Percentiles rank a stretch among this genome's conserved stretches.
phyloP scores from a whole-genome alignment of 768 basidiomycete genomes.

The Lentinula aciculospora region DNA sequence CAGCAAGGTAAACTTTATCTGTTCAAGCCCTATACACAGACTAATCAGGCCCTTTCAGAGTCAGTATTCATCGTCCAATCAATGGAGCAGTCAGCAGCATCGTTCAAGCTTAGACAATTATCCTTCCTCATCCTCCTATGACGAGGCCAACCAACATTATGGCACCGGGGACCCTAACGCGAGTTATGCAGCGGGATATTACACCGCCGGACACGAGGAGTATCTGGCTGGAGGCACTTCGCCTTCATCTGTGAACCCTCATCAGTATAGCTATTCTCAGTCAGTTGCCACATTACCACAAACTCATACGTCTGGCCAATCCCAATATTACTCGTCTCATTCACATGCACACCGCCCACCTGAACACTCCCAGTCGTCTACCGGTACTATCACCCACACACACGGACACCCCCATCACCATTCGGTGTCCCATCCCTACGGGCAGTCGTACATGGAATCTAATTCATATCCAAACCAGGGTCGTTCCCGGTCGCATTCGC shows the following conservation, averaged over 20 bases:
- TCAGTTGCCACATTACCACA: slow-evolving; percentile 13
- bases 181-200: slow-evolving; percentile 1
- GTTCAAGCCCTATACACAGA: slow-evolving; percentile 12
- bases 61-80: slow-evolving; percentile 21
- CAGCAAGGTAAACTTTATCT: slow-evolving; percentile 11
- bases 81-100: slow-evolving; percentile 34
- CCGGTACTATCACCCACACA: slow-evolving; percentile 14
- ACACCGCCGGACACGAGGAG: slow-evolving; percentile 12
- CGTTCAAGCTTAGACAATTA: slow-evolving; percentile 17
- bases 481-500: slow-evolving; percentile 31
- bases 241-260: slow-evolving; percentile 17
- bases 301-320: slow-evolving; percentile 25
- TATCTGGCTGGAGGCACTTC: slow-evolving; percentile 24
- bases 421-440: slow-evolving; percentile 16
- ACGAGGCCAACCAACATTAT: slow-evolving; percentile 17
- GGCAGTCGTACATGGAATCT: slow-evolving; percentile 3
- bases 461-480: neutral
- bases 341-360: slow-evolving; percentile 14
- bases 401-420: slow-evolving; percentile 9
- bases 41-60: slow-evolving; percentile 26
- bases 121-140: slow-evolving; percentile 14
- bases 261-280: slow-evolving; percentile 4
- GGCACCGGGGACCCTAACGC: slow-evolving; percentile 10
- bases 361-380: slow-evolving; percentile 9
- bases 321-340: slow-evolving; percentile 29